phyloP scores from a whole-genome alignment of 192 early-diverging fungal species.

The Podila verticillata region DNA sequence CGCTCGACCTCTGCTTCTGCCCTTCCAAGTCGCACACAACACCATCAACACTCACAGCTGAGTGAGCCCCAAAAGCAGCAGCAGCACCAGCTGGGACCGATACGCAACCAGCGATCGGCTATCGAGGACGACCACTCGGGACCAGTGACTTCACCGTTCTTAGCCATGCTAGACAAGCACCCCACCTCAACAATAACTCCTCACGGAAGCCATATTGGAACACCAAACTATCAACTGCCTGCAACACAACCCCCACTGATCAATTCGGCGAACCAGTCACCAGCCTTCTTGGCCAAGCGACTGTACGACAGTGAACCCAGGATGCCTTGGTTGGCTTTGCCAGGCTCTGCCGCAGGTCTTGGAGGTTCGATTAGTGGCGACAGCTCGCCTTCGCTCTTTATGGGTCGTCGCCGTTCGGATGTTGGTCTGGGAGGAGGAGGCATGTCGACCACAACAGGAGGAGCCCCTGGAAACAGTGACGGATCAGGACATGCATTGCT shows the following conservation, averaged over 20 bases:
- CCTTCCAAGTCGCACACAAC: neutral
- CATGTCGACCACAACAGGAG: neutral
- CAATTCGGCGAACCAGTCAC: neutral
- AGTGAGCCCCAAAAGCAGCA: neutral
- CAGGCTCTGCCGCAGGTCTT: neutral
- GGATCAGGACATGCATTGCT: neutral
- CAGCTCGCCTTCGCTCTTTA: no score
- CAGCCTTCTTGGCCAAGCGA: conserved; percentile 1
- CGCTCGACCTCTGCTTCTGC: neutral
- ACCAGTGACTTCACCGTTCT: neutral
- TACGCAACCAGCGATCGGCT: neutral
- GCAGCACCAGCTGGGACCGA: neutral
- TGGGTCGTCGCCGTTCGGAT: conserved; percentile 3
- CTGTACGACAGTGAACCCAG: neutral
- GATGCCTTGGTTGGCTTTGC: neutral
- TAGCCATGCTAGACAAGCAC: neutral
- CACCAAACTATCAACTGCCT: neutral
- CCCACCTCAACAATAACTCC: neutral
- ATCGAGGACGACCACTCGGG: neutral
- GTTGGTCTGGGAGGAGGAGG: neutral
- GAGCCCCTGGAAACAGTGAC: neutral
- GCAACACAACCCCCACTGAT: neutral
- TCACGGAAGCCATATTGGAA: neutral
- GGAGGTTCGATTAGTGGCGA: no score
- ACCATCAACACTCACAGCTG: neutral